phyloP scores from a whole-genome alignment of 2,329 filamentous ascomycete genomes.

The Penicillium thymicola region DNA sequence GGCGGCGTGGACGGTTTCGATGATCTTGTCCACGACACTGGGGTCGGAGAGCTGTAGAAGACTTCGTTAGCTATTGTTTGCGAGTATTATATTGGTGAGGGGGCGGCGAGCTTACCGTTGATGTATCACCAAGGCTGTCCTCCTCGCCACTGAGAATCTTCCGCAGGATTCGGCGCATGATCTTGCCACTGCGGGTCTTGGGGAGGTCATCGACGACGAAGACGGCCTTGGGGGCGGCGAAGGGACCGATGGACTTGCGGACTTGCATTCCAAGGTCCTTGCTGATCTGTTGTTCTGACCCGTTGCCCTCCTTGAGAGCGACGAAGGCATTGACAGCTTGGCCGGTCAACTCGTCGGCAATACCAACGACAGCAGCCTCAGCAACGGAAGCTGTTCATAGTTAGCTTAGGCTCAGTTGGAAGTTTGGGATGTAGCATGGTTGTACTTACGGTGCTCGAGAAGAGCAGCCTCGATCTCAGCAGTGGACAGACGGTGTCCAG shows the following conservation, averaged over 20 bases:
- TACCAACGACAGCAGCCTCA: slow-evolving; percentile 92
- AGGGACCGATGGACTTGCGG: slow-evolving; percentile 94
- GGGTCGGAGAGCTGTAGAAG: slow-evolving; percentile 74
- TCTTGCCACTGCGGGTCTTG: slow-evolving; percentile 97
- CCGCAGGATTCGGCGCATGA: slow-evolving; percentile 93
- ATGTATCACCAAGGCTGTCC: slow-evolving; percentile 90
- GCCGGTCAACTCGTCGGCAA: slow-evolving; percentile 88
- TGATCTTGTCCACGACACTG: slow-evolving; percentile 83
- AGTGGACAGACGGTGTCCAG: slow-evolving; percentile 90
- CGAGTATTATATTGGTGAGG: background rate
- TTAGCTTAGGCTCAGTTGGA: slow-evolving; percentile 15
- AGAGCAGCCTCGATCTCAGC: slow-evolving; percentile 97
- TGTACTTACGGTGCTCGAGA: slow-evolving; percentile 70
- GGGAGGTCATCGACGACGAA: slow-evolving; percentile 89
- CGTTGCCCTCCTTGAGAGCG: slow-evolving; percentile 79
- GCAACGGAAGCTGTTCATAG: slow-evolving; percentile 56
- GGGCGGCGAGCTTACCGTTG: slow-evolving; percentile 64
- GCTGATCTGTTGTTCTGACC: slow-evolving; percentile 72
- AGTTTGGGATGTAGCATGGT: background rate
- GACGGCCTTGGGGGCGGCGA: slow-evolving; percentile 92
- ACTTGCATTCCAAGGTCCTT: slow-evolving; percentile 95
- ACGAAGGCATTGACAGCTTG: slow-evolving; percentile 98
- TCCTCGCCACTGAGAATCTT: slow-evolving; percentile 98
- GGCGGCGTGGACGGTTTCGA: slow-evolving; percentile 65
- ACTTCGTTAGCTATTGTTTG: slow-evolving; percentile 7